phyloP scores from a whole-genome alignment of 2,329 filamentous ascomycete genomes.

The Coniochaeta sp. region DNA sequence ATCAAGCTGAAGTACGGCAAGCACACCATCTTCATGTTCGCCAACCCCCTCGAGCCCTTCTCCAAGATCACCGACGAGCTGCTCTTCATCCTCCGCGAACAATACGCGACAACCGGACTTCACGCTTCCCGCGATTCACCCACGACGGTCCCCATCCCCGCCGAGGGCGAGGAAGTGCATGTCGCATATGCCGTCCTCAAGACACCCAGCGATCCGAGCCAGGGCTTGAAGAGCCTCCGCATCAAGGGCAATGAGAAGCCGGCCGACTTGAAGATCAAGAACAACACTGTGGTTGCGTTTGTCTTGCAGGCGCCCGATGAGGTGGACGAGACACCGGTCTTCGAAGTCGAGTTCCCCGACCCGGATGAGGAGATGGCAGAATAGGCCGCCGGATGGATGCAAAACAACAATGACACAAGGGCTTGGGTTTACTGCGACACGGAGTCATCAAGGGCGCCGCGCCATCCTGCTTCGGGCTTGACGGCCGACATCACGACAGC shows the following conservation, averaged over 20 bases:
- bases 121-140: conserved; percentile 24
- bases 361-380: conserved; percentile 26
- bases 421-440: too few species aligned
- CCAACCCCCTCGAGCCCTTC: conserved; percentile 51
- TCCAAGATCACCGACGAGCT: conserved; percentile 50
- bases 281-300: conserved; percentile 45
- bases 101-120: conserved; percentile 47
- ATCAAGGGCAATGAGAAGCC: conserved; percentile 31
- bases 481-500: too few species aligned
- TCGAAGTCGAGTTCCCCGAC: conserved; percentile 26
- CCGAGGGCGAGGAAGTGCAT: conserved; percentile 29
- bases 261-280: conserved; percentile 33
- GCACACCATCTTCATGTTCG: conserved; percentile 63
- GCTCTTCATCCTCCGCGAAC: conserved; percentile 47
- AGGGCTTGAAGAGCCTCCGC: conserved; percentile 43
- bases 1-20: conserved; percentile 68
- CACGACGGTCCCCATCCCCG: conserved; percentile 31
- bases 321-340: conserved; percentile 30
- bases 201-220: conserved; percentile 33
- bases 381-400: not conserved
- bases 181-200: conserved; percentile 41
- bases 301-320: conserved; percentile 30
- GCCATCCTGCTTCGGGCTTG: too few species aligned
- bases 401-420: too few species aligned
- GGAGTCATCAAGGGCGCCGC: too few species aligned